Evolutionary conservation across 2,329 filamentous ascomycete genomes (phyloP).

Genomic region (Lecanicillium sp.): DNA sequence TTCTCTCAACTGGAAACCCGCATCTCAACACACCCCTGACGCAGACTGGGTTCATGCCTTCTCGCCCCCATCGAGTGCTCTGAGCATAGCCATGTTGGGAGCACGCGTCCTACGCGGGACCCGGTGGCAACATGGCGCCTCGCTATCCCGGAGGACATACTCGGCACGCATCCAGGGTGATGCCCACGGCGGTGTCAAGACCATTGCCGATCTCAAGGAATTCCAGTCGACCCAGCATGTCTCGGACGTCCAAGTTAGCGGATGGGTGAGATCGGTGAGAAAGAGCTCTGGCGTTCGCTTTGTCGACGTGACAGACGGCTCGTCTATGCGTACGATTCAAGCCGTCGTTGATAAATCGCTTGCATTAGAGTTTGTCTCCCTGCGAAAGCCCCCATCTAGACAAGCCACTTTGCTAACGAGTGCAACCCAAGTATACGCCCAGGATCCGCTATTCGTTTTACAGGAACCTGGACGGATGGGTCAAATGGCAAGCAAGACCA

Average conservation of each 20-base stretch:
- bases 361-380: conserved; percentile 59
- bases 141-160: conserved; percentile 21
- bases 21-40: not conserved
- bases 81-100: conserved; percentile 1
- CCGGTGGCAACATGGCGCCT: not conserved
- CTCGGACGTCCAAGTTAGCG: conserved; percentile 58
- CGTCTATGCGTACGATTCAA: conserved; percentile 71
- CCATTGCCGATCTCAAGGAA: conserved; percentile 51
- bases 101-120: not conserved
- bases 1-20: too few species aligned
- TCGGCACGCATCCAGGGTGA: conserved; percentile 28
- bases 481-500: conserved; percentile 2
- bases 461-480: conserved; percentile 61
- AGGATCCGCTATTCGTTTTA: conserved; percentile 72
- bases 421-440: conserved; percentile 61
- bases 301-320: conserved; percentile 81
- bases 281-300: conserved; percentile 83
- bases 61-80: not conserved
- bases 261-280: conserved; percentile 77
- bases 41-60: not conserved
- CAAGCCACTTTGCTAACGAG: conserved; percentile 23
- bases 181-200: conserved; percentile 30
- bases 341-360: conserved; percentile 68
- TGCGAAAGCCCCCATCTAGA: conserved; percentile 19
- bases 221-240: conserved; percentile 40